phyloP scores from a whole-genome alignment of 1,284 basidiomycete species.

The Naganishia albida region DNA sequence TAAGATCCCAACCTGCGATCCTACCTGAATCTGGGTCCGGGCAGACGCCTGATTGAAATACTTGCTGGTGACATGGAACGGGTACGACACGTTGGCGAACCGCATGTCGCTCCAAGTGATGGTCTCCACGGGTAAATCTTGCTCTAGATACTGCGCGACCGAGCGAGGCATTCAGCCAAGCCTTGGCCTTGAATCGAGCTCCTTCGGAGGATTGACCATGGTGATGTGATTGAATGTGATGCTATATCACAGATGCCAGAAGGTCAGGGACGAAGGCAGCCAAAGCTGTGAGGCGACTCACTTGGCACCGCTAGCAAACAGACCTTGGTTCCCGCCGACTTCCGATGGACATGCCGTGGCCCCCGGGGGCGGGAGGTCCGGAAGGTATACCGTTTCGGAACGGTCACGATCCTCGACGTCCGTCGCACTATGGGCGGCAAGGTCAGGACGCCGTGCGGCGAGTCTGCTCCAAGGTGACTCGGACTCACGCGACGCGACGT shows the following conservation, averaged over 20 bases:
- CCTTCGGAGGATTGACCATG: slow-evolving; percentile 56
- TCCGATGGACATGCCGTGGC: slow-evolving; percentile 59
- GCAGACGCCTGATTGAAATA: slow-evolving; percentile 45
- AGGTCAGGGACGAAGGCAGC: neutral
- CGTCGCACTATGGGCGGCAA: neutral
- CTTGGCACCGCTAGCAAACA: slow-evolving; percentile 38
- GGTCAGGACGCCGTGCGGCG: neutral
- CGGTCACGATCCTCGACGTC: slow-evolving; percentile 57
- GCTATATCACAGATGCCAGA: slow-evolving; percentile 6
- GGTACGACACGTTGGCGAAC: slow-evolving; percentile 55
- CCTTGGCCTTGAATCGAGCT: slow-evolving; percentile 56
- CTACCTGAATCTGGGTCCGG: slow-evolving; percentile 40
- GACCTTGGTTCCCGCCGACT: slow-evolving; percentile 56
- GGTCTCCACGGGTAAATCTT: slow-evolving; percentile 17
- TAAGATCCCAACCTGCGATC: neutral
- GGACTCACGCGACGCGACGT: too few relatives aligned
- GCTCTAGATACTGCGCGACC: neutral
- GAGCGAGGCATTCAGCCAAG: slow-evolving; percentile 51
- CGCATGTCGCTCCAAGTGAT: slow-evolving; percentile 29
- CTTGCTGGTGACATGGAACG: slow-evolving; percentile 59
- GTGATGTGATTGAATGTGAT: slow-evolving; percentile 40
- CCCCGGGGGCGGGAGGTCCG: slow-evolving; percentile 59
- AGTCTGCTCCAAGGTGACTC: neutral
- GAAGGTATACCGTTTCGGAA: slow-evolving; percentile 56
- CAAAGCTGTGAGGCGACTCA: slow-evolving; percentile 20